Conservation (phyloP, 1,139 yeast species). For the Casaregolazyma lundiana region DNA sequence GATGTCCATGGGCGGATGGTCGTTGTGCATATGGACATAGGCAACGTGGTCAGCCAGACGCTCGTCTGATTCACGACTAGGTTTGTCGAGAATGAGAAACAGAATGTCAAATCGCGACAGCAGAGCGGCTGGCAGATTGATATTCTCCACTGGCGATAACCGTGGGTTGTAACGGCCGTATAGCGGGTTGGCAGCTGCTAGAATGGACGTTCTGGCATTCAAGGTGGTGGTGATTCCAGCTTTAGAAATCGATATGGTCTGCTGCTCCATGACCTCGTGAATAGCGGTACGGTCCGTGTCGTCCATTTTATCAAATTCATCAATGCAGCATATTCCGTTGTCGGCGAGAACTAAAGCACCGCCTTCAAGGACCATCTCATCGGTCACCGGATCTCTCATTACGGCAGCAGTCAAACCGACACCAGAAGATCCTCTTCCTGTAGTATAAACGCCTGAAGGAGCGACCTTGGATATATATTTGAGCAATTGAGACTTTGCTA, state of each 20-base stretch:
- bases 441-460: conserved; percentile 95
- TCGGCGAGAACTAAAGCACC: conserved; percentile 97
- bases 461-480: conserved; percentile 91
- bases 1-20: conserved; percentile 73
- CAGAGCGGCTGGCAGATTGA: conserved; percentile 94
- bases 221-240: conserved; percentile 97
- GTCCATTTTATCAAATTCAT: conserved; percentile 99
- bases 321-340: conserved; percentile 97
- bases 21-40: conserved; percentile 88
- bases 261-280: conserved; percentile 99
- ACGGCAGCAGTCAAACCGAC: conserved; percentile 99
- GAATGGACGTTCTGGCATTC: conserved; percentile 90
- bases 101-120: conserved; percentile 91
- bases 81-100: conserved; percentile 81
- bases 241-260: conserved; percentile 93
- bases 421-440: conserved; percentile 98
- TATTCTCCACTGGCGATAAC: conserved; percentile 89
- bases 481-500: conserved; percentile 93
- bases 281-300: conserved; percentile 96
- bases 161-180: conserved; percentile 92
- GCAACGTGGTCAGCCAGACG: conserved; percentile 90
- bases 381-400: conserved; percentile 97
- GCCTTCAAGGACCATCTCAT: conserved; percentile 97
- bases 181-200: conserved; percentile 97
- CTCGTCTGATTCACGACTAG: conserved; percentile 75